Conservation (phyloP, 2,329 filamentous ascomycete species). For the Fusarium irregulare region DNA sequence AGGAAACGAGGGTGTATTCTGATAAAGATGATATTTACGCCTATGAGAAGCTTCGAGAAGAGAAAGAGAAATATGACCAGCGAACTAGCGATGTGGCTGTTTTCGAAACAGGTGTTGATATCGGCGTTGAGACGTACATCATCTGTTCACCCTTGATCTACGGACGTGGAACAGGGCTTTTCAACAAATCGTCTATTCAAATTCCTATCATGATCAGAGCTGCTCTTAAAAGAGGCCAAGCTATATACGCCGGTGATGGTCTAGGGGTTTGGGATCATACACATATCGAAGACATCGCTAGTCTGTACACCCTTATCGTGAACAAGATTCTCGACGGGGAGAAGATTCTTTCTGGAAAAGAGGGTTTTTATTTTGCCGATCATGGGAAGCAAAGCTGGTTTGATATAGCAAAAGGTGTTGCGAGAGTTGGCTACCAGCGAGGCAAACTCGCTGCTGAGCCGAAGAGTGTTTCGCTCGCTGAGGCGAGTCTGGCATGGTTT, state of each 20-base stretch:
- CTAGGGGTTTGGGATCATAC: not conserved
- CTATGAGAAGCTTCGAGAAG: slow-evolving; percentile 10
- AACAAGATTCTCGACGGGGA: not conserved
- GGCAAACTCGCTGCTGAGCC: not conserved
- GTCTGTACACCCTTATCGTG: not conserved
- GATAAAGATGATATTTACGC: slow-evolving; percentile 7
- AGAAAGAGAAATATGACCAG: not conserved
- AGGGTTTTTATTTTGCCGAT: slow-evolving; percentile 7
- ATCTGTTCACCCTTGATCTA: slow-evolving; percentile 15
- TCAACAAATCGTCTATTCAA: slow-evolving; percentile 13
- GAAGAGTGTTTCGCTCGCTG: not conserved
- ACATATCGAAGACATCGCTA: slow-evolving; percentile 4
- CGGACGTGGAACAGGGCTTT: slow-evolving; percentile 3
- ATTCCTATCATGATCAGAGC: slow-evolving; percentile 1
- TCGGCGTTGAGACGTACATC: slow-evolving; percentile 2
- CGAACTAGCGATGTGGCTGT: slow-evolving; percentile 5
- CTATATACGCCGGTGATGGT: slow-evolving; percentile 1
- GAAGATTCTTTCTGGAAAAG: not conserved
- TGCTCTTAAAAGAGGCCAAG: not conserved
- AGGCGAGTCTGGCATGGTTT: slow-evolving; percentile 1
- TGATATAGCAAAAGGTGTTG: slow-evolving; percentile 1
- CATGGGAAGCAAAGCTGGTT: not conserved
- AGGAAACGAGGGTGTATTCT: not conserved
- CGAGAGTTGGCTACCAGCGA: not conserved
- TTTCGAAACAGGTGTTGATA: slow-evolving; percentile 2